phyloP scores from a whole-genome alignment of 148 eudicot species.

The Amaranthus hypochondriacus region DNA sequence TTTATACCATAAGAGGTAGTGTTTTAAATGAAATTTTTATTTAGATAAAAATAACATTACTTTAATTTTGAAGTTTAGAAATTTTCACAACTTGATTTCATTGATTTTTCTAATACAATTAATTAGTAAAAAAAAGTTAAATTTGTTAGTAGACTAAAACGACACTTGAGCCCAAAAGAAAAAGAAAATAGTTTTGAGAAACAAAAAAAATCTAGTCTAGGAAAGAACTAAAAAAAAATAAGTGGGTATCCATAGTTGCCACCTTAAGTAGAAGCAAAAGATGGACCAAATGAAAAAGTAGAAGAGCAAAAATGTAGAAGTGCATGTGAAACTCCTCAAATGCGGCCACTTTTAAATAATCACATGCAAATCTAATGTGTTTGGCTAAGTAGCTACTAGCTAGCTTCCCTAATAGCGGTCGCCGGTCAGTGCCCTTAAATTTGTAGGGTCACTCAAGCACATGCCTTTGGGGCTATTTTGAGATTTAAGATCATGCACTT shows the following conservation, averaged over 20 bases:
- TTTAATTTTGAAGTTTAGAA: too few species aligned
- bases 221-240: conserved; percentile 13
- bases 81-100: too few species aligned
- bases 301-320: conserved; percentile 4
- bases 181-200: conserved; percentile 1
- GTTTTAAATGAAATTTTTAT: too few species aligned
- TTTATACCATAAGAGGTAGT: too few species aligned
- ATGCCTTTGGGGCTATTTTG: conserved; percentile 22
- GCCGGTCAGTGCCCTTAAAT: conserved; percentile 15
- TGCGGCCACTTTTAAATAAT: conserved; percentile 19
- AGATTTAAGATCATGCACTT: conserved; percentile 3
- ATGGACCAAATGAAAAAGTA: conserved; percentile 15
- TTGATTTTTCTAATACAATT: not conserved
- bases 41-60: too few species aligned
- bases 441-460: conserved; percentile 32
- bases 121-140: not conserved
- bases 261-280: conserved; percentile 22
- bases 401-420: conserved; percentile 10
- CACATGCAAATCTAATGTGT: conserved; percentile 29
- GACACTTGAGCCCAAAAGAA: not conserved
- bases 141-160: not conserved
- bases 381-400: not conserved
- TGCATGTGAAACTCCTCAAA: conserved; percentile 35
- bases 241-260: conserved; percentile 29
- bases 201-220: not conserved